A percentile compares a stretch with the other conserved stretches of the same genome.
These are phyloP conservation scores for Pseudogymnoascus sp. DNA, from an alignment of 2,329 filamentous ascomycete species.

Conservation along the genomic window DNA sequence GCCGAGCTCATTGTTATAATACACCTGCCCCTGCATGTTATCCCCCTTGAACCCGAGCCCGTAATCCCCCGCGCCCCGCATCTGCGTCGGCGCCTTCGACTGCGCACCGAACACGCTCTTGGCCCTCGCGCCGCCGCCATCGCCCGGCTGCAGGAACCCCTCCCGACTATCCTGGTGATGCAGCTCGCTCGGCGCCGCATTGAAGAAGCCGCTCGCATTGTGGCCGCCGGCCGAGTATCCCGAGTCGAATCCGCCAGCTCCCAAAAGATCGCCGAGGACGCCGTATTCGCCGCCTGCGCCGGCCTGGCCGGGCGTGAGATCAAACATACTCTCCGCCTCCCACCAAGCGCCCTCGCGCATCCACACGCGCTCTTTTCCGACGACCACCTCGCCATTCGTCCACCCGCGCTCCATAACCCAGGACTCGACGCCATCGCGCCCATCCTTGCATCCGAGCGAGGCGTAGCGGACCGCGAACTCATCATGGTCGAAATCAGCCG, in stretches of 20 bases:
- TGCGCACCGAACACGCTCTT: constrained; percentile 43
- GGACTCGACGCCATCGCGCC: constrained; percentile 83
- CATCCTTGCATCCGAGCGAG: constrained; percentile 77
- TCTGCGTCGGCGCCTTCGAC: constrained; percentile 54
- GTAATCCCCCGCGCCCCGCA: constrained; percentile 65
- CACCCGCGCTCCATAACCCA: constrained; percentile 93
- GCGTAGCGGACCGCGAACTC: constrained; percentile 83
- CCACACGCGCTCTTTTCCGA: constrained; percentile 90
- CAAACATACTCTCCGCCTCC: constrained; percentile 95
- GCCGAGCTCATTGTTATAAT: constrained; percentile 60
- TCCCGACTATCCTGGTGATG: constrained; percentile 63
- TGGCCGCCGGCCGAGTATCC: constrained; percentile 52
- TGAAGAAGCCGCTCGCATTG: constrained; percentile 60
- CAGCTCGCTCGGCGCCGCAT: constrained; percentile 47
- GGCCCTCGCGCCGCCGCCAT: constrained; percentile 29
- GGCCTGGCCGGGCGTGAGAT: constrained; percentile 51
- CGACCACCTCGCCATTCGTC: constrained; percentile 93
- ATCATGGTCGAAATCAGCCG: constrained; percentile 88
- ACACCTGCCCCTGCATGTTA: constrained; percentile 61
- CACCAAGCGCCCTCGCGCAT: constrained; percentile 92
- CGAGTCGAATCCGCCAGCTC: constrained; percentile 56
- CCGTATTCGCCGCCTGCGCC: constrained; percentile 21
- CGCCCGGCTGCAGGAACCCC: constrained; percentile 45
- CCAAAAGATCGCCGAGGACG: constrained; percentile 42
- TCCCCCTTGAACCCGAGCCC: constrained; percentile 84